Percentiles rank a stretch among this genome's conserved stretches.
phyloP scores from a whole-genome alignment of 2,329 filamentous ascomycete genomes.

The Fusarium musae region DNA sequence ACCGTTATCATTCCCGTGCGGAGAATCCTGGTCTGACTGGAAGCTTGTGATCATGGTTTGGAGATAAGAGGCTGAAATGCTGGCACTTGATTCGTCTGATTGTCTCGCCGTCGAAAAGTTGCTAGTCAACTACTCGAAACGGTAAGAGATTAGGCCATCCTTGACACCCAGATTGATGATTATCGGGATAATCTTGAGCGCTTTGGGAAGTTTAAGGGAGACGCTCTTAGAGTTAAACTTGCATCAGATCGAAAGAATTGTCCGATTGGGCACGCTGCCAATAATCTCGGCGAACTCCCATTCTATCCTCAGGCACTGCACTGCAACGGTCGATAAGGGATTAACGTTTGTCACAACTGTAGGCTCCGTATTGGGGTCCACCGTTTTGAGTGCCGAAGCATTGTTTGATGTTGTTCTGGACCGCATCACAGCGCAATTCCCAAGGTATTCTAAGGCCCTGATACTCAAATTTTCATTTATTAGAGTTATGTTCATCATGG shows the following conservation, averaged over 20 bases:
- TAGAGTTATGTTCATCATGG: background rate
- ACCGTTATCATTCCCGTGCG: background rate
- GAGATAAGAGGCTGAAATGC: slow-evolving; percentile 1
- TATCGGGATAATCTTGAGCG: background rate
- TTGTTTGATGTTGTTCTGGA: background rate
- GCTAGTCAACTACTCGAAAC: slow-evolving; percentile 13
- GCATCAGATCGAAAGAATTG: background rate
- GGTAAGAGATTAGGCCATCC: background rate
- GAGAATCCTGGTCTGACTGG: background rate
- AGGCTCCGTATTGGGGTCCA: background rate
- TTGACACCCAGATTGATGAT: background rate
- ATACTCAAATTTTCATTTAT: background rate
- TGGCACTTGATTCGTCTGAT: background rate
- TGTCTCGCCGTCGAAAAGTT: background rate
- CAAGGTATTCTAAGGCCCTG: background rate
- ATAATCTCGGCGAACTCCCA: background rate
- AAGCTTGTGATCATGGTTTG: background rate
- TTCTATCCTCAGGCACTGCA: background rate
- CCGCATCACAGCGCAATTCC: background rate
- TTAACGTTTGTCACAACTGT: too few species aligned
- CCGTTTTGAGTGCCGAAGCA: background rate
- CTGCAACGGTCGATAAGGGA: background rate
- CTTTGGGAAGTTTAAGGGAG: background rate
- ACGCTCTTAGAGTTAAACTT: background rate
- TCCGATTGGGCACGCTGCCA: rapidly evolving